A percentile compares a stretch with the other conserved stretches of the same genome.
Conservation (phyloP, 2,329 filamentous ascomycete species). For the Aspergillus sp. region DNA sequence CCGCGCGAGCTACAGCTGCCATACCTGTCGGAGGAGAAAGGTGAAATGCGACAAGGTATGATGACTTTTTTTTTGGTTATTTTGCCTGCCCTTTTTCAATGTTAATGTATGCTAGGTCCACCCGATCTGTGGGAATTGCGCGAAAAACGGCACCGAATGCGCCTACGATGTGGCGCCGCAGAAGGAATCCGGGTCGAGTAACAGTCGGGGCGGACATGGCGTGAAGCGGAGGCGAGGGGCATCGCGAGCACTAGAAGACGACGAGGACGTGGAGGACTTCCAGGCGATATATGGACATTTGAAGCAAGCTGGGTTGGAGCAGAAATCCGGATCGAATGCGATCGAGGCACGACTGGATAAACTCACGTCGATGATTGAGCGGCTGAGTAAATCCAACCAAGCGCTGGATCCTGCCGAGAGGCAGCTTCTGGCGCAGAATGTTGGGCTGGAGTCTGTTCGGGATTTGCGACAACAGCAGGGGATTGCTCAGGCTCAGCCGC, state of each 20-base stretch:
- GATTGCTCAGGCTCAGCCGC: neutral
- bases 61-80: neutral
- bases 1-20: constrained; percentile 44
- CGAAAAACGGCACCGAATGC: constrained; percentile 40
- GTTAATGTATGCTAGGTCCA: constrained; percentile 27
- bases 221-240: constrained; percentile 31
- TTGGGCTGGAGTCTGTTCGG: constrained; percentile 9
- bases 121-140: constrained; percentile 42
- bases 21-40: constrained; percentile 42
- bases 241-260: constrained; percentile 22
- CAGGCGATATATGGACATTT: constrained; percentile 27
- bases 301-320: constrained; percentile 18
- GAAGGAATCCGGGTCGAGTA: constrained; percentile 14
- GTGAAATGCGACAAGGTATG: constrained; percentile 43
- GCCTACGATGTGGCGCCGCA: constrained; percentile 34
- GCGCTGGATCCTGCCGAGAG: constrained; percentile 20
- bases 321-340: constrained; percentile 27
- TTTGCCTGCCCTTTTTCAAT: neutral
- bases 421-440: constrained; percentile 12
- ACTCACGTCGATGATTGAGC: constrained; percentile 41
- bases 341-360: constrained; percentile 42
- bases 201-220: constrained; percentile 19
- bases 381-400: constrained; percentile 31
- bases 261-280: constrained; percentile 28
- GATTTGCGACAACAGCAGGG: constrained; percentile 15